Base-by-base conservation (phyloP, 768 basidiomycete species). In the Rhodotorula graminis region DNA sequence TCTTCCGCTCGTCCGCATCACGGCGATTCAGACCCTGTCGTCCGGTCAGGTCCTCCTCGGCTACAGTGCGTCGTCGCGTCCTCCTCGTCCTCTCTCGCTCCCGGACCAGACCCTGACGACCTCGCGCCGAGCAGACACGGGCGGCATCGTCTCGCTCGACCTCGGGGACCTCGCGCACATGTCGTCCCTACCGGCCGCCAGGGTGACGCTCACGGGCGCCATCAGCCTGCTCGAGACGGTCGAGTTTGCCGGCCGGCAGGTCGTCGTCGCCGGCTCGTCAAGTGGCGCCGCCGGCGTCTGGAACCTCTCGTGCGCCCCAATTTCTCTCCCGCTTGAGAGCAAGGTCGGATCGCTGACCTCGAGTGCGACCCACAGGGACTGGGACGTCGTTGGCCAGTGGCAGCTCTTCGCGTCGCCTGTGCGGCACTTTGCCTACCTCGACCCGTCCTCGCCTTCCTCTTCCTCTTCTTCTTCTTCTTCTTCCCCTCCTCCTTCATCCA, bases 201-300 rank as follows among this genome's bases (percentile, higher is more conserved):
- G 57, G 9, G 59, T 53, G 11, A 21, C 49, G 23, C 65, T 73
- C 15, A 19, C 19, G 21, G 76, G 74, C 29, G 72, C 71, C 0
- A 62, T 75, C 58, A 73, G 67, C 1, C 56, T 67, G 0, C 42
- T 65, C 23, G 64, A 83, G 80, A 79, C 61, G 75, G 80, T 70
- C 81, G 82, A n/a, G 67, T 56, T 57, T 53, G 83, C 15, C 49
- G 76, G 14, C 67, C 77, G 60, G 71, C 80, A 18, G 27, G 85
- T 87, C 46, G 82, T 94, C 25, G 81, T 91, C 23, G 91, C 89
- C 23, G 91, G 92, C 5, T 86, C 85, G 0, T 88, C 90, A 68
- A 90, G 91, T 76, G 92, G 92, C 7, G 87, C 88, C 0, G 84
- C 93, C 37, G 87, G 86, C 0, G 83, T 91, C 67, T 93, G 91